phyloP scores from a whole-genome alignment of 192 early-diverging fungal species.

The Dimargaris xerosporica region DNA sequence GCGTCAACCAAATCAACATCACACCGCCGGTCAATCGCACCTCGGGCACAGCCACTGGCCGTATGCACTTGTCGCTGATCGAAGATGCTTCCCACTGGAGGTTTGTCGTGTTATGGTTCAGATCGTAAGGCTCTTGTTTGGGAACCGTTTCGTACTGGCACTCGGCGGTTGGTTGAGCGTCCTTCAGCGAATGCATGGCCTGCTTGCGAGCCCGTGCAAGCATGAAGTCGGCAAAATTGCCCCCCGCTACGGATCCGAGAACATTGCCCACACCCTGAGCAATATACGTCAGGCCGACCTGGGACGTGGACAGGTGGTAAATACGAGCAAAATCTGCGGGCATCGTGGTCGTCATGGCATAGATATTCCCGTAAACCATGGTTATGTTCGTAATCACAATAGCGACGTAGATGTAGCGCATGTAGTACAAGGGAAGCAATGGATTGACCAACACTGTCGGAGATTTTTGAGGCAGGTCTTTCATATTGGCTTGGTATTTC shows the following conservation, averaged over 20 bases:
- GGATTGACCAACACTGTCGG: conserved; percentile 13
- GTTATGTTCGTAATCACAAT: conserved; percentile 16
- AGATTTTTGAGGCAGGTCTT: conserved; percentile 3
- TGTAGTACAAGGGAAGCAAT: conserved; percentile 10
- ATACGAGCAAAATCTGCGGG: conserved; percentile 12
- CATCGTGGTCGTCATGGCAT: conserved; percentile 15
- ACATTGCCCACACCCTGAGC: conserved; percentile 18
- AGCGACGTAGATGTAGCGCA: conserved; percentile 9
- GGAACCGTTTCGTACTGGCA: neutral
- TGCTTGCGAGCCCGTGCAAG: neutral
- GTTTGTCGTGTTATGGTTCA: too few species aligned
- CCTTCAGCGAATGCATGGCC: neutral
- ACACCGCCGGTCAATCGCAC: conserved; percentile 1
- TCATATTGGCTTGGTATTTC: conserved; percentile 16
- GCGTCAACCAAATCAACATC: conserved; percentile 5
- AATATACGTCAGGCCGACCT: conserved; percentile 17
- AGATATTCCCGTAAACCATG: conserved; percentile 18
- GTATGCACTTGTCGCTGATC: neutral
- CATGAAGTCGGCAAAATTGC: conserved; percentile 11
- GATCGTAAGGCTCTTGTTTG: neutral
- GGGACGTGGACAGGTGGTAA: conserved; percentile 14
- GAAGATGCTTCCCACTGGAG: neutral
- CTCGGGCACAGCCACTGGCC: neutral
- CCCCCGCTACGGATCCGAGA: conserved; percentile 14
- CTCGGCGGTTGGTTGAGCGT: neutral